Evolutionary conservation across 768 basidiomycete species (phyloP).

Genomic region (Suillus plorans): DNA sequence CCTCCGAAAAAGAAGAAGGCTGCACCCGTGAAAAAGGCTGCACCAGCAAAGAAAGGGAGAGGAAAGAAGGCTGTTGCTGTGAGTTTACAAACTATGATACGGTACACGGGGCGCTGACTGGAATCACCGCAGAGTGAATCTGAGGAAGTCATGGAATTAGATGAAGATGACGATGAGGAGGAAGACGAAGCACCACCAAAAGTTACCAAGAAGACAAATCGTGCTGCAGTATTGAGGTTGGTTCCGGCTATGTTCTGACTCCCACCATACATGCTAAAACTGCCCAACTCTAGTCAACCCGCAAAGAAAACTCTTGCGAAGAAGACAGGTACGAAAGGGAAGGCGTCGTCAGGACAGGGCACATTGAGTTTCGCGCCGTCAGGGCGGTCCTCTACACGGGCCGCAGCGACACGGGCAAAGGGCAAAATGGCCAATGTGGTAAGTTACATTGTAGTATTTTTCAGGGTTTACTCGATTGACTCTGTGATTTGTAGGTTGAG

Average conservation of each 20-base stretch:
- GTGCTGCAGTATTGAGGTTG: constrained; percentile 67
- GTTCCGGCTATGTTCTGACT: constrained; percentile 21
- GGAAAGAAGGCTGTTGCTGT: constrained; percentile 52
- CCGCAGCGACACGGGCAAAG: constrained; percentile 69
- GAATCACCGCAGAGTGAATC: constrained; percentile 37
- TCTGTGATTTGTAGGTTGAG: constrained; percentile 12
- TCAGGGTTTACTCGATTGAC: background rate
- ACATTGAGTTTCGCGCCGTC: constrained; percentile 66
- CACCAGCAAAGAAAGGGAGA: constrained; percentile 43
- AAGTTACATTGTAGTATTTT: constrained; percentile 14
- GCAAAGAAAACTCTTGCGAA: constrained; percentile 56
- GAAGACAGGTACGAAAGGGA: constrained; percentile 39
- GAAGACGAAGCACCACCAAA: constrained; percentile 47
- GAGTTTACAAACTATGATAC: constrained; percentile 8
- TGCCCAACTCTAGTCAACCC: constrained; percentile 28
- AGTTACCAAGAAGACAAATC: constrained; percentile 54
- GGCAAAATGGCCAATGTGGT: constrained; percentile 55
- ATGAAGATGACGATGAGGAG: constrained; percentile 53
- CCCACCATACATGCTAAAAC: constrained; percentile 14
- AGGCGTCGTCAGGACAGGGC: constrained; percentile 38
- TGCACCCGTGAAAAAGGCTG: constrained; percentile 30
- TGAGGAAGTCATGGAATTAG: constrained; percentile 54
- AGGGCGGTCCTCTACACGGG: constrained; percentile 54
- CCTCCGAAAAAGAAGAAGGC: constrained; percentile 47
- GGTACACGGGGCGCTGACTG: constrained; percentile 6